Evolutionary conservation across 2,329 filamentous ascomycete genomes (phyloP).

Genomic region (Ascocoryne sarcoides): DNA sequence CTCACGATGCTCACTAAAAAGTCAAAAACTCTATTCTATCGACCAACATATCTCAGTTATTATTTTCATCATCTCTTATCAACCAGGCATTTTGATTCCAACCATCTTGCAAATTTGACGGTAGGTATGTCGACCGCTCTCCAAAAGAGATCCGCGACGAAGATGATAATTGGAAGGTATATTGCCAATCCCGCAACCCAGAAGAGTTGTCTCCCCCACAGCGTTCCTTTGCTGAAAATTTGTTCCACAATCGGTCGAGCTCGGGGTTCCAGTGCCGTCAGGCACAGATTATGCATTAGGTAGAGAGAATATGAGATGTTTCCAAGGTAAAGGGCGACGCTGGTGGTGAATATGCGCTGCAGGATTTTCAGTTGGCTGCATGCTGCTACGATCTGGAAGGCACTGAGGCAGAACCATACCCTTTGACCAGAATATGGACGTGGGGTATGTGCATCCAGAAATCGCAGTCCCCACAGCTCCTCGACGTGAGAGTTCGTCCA

Average conservation of each 20-base stretch:
- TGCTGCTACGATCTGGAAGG: conserved; percentile 24
- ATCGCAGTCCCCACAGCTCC: conserved; percentile 18
- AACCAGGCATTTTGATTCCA: conserved; percentile 29
- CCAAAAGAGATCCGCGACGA: conserved; percentile 52
- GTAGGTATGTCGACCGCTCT: conserved; percentile 43
- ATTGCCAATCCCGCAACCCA: conserved; percentile 31
- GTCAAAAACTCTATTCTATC: no score
- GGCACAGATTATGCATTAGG: conserved; percentile 45
- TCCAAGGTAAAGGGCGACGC: conserved; percentile 45
- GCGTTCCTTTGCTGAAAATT: conserved; percentile 14
- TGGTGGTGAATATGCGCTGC: conserved; percentile 38
- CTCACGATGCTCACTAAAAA: no score
- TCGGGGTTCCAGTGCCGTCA: conserved; percentile 28
- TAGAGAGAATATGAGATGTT: conserved; percentile 50
- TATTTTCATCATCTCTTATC: conserved; percentile 18
- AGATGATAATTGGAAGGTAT: conserved; percentile 39
- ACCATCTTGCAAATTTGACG: conserved; percentile 40
- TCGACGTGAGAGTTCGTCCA: conserved; percentile 23
- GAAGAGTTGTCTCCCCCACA: conserved; percentile 22
- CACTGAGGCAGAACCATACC: conserved; percentile 25
- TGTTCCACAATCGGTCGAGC: conserved; percentile 18
- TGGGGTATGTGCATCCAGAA: conserved; percentile 19
- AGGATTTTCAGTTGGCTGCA: conserved; percentile 30
- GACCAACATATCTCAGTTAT: no score
- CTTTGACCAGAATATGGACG: conserved; percentile 21